These are phyloP conservation scores for Elaeis oleifera DNA, from an alignment of 202 grass and related monocot genomes.

Conservation along the genomic window DNA sequence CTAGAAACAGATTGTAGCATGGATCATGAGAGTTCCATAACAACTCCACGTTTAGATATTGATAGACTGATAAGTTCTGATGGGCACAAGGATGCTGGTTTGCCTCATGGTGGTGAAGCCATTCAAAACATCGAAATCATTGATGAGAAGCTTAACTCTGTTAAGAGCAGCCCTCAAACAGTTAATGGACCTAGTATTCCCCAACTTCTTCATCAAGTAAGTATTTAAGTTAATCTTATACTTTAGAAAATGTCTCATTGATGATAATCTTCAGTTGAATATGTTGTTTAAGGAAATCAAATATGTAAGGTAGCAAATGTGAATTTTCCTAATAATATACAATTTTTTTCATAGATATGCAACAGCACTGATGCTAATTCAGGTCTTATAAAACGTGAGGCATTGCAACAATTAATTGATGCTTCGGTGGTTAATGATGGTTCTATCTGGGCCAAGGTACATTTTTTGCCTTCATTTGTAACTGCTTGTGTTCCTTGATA, in stretches of 20 bases:
- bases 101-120: slow-evolving; percentile 28
- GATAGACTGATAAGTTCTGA: slow-evolving; percentile 42
- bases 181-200: slow-evolving; percentile 67
- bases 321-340: too few relatives aligned
- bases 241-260: not conserved
- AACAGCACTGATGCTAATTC: slow-evolving; percentile 52
- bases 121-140: slow-evolving; percentile 35
- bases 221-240: slow-evolving; percentile 11
- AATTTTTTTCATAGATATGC: slow-evolving; percentile 47
- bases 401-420: slow-evolving; percentile 80
- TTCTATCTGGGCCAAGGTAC: slow-evolving; percentile 93
- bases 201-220: slow-evolving; percentile 89
- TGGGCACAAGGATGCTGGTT: slow-evolving; percentile 46
- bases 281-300: too few relatives aligned
- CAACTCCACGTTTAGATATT: slow-evolving; percentile 66
- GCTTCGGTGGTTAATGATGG: slow-evolving; percentile 55
- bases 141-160: slow-evolving; percentile 39
- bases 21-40: slow-evolving; percentile 48
- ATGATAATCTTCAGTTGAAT: too few relatives aligned
- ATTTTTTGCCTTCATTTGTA: too few relatives aligned
- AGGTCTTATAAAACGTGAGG: slow-evolving; percentile 51
- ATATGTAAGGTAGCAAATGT: too few relatives aligned
- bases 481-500: too few relatives aligned
- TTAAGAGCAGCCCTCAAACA: slow-evolving; percentile 48
- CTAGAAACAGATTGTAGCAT: slow-evolving; percentile 55